phyloP scores from a whole-genome alignment of 2,329 filamentous ascomycete species.

The Fusarium beomiforme region DNA sequence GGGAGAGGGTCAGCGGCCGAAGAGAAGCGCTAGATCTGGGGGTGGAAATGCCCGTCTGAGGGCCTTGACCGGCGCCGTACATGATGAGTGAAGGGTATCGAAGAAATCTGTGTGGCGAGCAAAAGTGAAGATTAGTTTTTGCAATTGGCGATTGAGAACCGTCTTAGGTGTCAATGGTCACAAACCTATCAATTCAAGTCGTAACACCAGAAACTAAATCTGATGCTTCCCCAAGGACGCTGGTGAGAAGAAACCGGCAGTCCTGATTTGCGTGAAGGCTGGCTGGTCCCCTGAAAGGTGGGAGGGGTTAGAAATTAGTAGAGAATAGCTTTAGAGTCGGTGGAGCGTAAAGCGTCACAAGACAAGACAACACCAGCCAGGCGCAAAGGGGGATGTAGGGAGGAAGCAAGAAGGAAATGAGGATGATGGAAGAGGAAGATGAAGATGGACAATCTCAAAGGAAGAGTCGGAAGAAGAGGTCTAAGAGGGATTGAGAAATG shows the following conservation, averaged over 20 bases:
- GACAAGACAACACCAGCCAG: conserved; percentile 45
- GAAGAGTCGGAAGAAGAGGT: conserved; percentile 39
- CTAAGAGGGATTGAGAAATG: conserved; percentile 39
- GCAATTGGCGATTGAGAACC: not conserved
- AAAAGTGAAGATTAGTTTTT: conserved; percentile 31
- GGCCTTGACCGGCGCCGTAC: conserved; percentile 85
- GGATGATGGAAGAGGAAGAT: conserved; percentile 35
- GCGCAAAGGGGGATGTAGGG: conserved; percentile 34
- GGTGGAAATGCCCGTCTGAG: conserved; percentile 96
- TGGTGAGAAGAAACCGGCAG: conserved; percentile 38
- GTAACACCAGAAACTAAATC: conserved; percentile 35
- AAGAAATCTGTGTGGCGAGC: conserved; percentile 43
- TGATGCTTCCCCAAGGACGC: conserved; percentile 43
- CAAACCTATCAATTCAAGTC: conserved; percentile 49
- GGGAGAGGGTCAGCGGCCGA: conserved; percentile 87
- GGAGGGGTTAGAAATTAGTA: conserved; percentile 44
- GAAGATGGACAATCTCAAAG: conserved; percentile 45
- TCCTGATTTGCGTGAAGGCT: conserved; percentile 43
- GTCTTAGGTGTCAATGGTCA: conserved; percentile 12
- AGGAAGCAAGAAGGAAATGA: conserved; percentile 32
- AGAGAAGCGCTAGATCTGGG: conserved; percentile 93
- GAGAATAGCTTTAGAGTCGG: conserved; percentile 38
- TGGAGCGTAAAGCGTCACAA: conserved; percentile 40
- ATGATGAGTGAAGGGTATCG: conserved; percentile 68
- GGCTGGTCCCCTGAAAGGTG: conserved; percentile 43